These are phyloP conservation scores for Globisporangium alternatum DNA, from an alignment of 352 stramenopile genomes.

Conservation along the genomic window DNA sequence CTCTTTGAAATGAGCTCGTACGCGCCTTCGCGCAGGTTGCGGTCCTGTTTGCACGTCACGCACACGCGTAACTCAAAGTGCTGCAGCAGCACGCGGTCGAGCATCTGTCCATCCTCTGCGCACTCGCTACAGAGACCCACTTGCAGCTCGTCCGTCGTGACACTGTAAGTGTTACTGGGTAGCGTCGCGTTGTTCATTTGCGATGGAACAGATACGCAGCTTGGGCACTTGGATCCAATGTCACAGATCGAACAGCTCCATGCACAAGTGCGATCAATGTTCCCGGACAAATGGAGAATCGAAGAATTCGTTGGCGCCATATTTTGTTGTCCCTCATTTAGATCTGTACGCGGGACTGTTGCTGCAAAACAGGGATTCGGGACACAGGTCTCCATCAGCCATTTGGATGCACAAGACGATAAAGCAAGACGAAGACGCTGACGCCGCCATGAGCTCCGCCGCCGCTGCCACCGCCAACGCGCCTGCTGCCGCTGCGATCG, in stretches of 20 bases:
- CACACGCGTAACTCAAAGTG: constrained; percentile 61
- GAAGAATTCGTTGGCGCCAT: background rate
- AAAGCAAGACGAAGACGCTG: background rate
- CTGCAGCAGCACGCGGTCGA: constrained; percentile 47
- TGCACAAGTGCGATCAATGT: background rate
- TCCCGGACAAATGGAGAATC: background rate
- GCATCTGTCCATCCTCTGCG: constrained; percentile 33
- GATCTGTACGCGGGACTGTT: background rate
- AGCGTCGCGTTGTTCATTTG: background rate
- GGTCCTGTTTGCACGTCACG: constrained; percentile 59
- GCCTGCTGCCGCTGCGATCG: constrained; percentile 11
- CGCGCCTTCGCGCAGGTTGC: constrained; percentile 37
- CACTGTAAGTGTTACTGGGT: background rate
- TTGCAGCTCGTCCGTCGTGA: constrained; percentile 20
- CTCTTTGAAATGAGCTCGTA: constrained; percentile 70
- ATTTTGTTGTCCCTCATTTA: background rate
- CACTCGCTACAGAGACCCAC: constrained; percentile 51
- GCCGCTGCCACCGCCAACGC: constrained; percentile 1
- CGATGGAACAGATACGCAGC: constrained; percentile 3
- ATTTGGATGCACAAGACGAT: background rate
- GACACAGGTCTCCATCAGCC: constrained; percentile 13
- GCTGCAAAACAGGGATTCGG: constrained; percentile 3
- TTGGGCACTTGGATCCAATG: background rate
- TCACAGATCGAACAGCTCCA: background rate
- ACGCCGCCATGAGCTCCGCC: constrained; percentile 11